Conservation (phyloP, 1,139 yeast species). For the Magnusiomyces ingens region DNA sequence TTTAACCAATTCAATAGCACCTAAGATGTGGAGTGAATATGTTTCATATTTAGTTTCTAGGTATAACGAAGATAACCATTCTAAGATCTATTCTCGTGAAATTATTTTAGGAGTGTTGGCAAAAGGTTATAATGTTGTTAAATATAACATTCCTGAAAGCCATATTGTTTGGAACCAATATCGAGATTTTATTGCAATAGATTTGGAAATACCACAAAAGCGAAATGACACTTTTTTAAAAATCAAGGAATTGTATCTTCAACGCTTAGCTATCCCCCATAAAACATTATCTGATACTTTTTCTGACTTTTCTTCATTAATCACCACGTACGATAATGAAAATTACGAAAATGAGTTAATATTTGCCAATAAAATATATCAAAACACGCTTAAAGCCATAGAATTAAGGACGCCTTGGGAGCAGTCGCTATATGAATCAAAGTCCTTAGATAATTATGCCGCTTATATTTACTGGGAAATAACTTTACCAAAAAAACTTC, state of each 20-base stretch:
- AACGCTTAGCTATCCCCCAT: slow-evolving; percentile 43
- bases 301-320: slow-evolving; percentile 40
- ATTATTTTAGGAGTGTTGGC: slow-evolving; percentile 11
- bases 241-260: slow-evolving; percentile 31
- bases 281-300: slow-evolving; percentile 39
- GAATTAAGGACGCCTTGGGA: slow-evolving; percentile 24
- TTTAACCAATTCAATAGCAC: neutral
- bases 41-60: slow-evolving; percentile 18
- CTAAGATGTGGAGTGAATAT: slow-evolving; percentile 22
- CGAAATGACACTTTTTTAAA: slow-evolving; percentile 17
- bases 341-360: slow-evolving; percentile 39
- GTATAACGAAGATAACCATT: slow-evolving; percentile 13
- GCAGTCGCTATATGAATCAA: slow-evolving; percentile 14
- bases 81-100: slow-evolving; percentile 10
- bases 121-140: slow-evolving; percentile 17
- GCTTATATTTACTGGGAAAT: slow-evolving; percentile 30
- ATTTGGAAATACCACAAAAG: slow-evolving; percentile 11
- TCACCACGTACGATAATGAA: slow-evolving; percentile 30
- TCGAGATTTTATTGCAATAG: slow-evolving; percentile 16
- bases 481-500: slow-evolving; percentile 18
- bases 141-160: slow-evolving; percentile 36
- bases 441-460: slow-evolving; percentile 25
- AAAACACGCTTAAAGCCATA: slow-evolving; percentile 29
- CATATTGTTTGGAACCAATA: slow-evolving; percentile 36
- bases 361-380: slow-evolving; percentile 36